Evolutionary conservation across 805 yeast genomes (phyloP).

Genomic region (Sugiyamaella valdiviana): DNA sequence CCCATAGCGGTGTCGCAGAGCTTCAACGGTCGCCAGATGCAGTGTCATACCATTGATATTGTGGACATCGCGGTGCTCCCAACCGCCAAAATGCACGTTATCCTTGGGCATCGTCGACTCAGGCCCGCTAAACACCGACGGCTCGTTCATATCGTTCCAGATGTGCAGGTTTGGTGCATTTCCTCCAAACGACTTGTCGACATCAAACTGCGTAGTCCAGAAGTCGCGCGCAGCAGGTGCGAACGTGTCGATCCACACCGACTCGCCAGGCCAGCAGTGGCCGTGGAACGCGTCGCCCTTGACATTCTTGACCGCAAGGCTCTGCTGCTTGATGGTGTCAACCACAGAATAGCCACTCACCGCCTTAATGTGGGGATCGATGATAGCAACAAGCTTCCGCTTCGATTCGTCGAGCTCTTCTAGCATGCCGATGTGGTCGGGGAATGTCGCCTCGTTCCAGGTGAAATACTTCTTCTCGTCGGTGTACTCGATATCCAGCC

Average conservation of each 20-base stretch:
- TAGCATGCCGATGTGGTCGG: slow-evolving; percentile 68
- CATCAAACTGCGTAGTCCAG: slow-evolving; percentile 32
- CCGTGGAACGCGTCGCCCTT: slow-evolving; percentile 57
- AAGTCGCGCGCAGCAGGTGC: slow-evolving; percentile 45
- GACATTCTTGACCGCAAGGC: slow-evolving; percentile 43
- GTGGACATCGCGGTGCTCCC: slow-evolving; percentile 90
- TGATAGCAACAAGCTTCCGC: slow-evolving; percentile 72
- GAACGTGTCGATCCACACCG: slow-evolving; percentile 86
- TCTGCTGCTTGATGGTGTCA: slow-evolving; percentile 39
- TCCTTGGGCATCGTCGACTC: slow-evolving; percentile 89
- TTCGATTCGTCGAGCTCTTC: slow-evolving; percentile 59
- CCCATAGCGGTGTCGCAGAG: slow-evolving; percentile 48
- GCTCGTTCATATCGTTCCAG: slow-evolving; percentile 99
- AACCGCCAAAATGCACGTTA: slow-evolving; percentile 64
- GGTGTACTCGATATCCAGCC: slow-evolving; percentile 94
- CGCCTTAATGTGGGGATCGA: slow-evolving; percentile 85
- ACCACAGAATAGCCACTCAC: slow-evolving; percentile 54
- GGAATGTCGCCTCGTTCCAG: slow-evolving; percentile 73
- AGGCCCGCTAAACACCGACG: slow-evolving; percentile 91
- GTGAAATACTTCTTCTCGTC: slow-evolving; percentile 84
- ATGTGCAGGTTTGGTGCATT: slow-evolving; percentile 61
- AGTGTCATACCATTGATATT: slow-evolving; percentile 75
- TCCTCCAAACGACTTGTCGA: slow-evolving; percentile 34
- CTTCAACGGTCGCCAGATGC: slow-evolving; percentile 72
- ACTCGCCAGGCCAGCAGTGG: slow-evolving; percentile 98